phyloP scores from a whole-genome alignment of 2,329 filamentous ascomycete genomes.

The Fulvia fulva region DNA sequence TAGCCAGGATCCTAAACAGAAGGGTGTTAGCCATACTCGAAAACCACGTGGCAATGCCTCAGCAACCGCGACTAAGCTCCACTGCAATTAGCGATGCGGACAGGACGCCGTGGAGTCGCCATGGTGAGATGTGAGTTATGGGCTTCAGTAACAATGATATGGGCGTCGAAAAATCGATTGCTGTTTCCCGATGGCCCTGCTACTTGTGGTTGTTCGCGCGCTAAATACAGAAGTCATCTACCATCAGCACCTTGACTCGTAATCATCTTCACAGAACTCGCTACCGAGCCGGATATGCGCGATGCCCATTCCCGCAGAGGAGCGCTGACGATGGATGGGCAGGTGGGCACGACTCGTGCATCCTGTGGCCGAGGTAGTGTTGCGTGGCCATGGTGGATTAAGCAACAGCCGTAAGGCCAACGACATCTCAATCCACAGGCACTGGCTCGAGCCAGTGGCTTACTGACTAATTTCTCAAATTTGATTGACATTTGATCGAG shows the following conservation, averaged over 20 bases:
- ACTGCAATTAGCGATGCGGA: slow-evolving; percentile 21
- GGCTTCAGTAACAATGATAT: background rate
- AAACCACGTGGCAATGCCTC: no score
- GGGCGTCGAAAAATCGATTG: background rate
- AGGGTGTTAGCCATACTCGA: no score
- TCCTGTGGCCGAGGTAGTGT: no score
- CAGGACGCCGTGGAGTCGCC: slow-evolving; percentile 14
- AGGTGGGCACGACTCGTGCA: background rate
- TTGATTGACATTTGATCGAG: no score
- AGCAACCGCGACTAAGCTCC: no score
- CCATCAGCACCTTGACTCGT: background rate
- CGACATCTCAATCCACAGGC: no score
- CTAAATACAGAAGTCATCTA: background rate
- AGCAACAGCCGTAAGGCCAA: no score
- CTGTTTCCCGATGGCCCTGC: background rate
- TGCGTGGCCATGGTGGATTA: no score
- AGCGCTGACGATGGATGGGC: background rate
- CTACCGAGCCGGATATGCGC: background rate
- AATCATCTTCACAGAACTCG: background rate
- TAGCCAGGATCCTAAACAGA: slow-evolving; percentile 26
- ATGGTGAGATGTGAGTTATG: background rate
- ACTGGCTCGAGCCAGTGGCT: no score
- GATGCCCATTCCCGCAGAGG: background rate
- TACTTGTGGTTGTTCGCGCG: background rate
- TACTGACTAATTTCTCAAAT: no score